Base-by-base conservation (phyloP, 108 stramenopile genomes). In the Parietichytrium sp. region DNA sequence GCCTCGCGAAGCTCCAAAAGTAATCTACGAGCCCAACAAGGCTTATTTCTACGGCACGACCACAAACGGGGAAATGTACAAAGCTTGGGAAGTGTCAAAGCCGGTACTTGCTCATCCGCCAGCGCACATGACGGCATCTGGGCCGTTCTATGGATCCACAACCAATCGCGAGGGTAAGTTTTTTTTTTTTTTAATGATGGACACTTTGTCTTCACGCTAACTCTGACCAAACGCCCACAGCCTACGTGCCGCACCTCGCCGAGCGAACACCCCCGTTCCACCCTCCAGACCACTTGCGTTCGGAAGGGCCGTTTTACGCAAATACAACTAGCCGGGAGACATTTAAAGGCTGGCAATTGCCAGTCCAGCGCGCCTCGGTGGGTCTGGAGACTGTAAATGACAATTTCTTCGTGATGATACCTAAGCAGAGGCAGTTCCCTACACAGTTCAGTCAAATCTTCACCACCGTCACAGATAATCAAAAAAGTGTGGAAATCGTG, bases 341-440 rank as follows among this genome's bases (percentile, higher is more conserved):
- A 33, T 72, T 72, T 72, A 33, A 25, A 6, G 61, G 61, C 15
- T 72, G 61, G 61, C 61, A 72, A 20, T 42, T 72, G 0, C 61
- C 61, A 7, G 61, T 72, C 38, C 61, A 72, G 61, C 29, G 61
- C n/a, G 38, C 45, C 10, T 42, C 61, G 16, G 20, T 72, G 3
- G 61, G 61, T 7, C 61, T 72, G 38, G 61, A 72, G 61, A 72
- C 61, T 8, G 61, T 72, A 1, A 72, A 72, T 45, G 61, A 72
- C 20, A 25, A 23, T 27, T 72, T 72, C 20, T 42, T 45, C 33
- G 42, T 45, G 6, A 72, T 72, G 61, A 27, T 72, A 1, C 61
- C 61, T 16, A 23, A 72, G 42, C 61, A 42, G 23, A 33, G 45
- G 61, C 61, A 42, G 15, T 42, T 72, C 25, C 61, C 61, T 27